phyloP scores from a whole-genome alignment of 1,284 basidiomycete genomes.

The Erythrobasidium hasegawianum region DNA sequence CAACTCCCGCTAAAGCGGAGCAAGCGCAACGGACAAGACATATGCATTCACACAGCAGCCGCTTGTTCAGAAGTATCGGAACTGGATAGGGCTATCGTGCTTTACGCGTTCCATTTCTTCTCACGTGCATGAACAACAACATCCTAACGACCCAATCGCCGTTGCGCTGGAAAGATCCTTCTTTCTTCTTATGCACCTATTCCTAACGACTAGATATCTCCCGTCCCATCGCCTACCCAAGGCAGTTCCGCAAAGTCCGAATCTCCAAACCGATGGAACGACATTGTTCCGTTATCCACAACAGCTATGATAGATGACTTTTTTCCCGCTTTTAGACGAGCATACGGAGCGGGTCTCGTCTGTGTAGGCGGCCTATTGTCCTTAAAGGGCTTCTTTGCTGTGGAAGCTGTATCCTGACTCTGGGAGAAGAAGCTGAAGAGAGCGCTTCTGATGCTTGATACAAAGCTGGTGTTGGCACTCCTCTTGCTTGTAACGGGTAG shows the following conservation, averaged over 20 bases:
- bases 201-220: not conserved
- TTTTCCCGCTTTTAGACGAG: constrained; percentile 71
- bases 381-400: not conserved
- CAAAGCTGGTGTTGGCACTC: not conserved
- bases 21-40: too few relatives aligned
- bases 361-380: not conserved
- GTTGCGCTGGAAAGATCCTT: too few relatives aligned
- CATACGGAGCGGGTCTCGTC: constrained; percentile 46
- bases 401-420: not conserved
- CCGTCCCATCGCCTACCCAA: constrained; percentile 38
- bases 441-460: not conserved
- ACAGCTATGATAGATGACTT: constrained; percentile 80
- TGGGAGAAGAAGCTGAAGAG: not conserved
- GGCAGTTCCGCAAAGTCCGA: constrained; percentile 79
- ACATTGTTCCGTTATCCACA: constrained; percentile 82
- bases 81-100: too few relatives aligned
- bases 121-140: too few relatives aligned
- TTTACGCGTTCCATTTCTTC: too few relatives aligned
- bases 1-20: too few relatives aligned
- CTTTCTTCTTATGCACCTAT: too few relatives aligned
- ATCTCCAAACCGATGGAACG: constrained; percentile 83
- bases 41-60: too few relatives aligned
- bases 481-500: not conserved
- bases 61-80: too few relatives aligned
- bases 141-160: too few relatives aligned